Conservation (phyloP, 306 rosid species). For the Cicer bijugum region DNA sequence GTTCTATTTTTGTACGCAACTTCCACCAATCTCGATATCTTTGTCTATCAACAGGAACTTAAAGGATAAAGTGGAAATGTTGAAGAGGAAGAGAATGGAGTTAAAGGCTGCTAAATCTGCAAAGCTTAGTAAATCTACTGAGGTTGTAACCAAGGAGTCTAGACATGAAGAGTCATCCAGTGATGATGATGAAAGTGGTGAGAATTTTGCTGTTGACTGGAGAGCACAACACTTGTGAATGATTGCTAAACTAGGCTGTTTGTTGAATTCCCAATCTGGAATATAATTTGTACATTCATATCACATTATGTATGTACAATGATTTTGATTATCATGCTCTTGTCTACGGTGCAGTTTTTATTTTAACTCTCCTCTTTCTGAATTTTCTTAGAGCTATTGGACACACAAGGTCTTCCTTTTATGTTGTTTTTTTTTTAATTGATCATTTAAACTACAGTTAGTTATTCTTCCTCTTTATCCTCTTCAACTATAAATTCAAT, state of each 20-base stretch:
- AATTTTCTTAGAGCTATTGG: constrained; percentile 23
- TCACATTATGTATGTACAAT: constrained; percentile 33
- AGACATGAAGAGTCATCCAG: constrained; percentile 64
- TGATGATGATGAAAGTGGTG: constrained; percentile 75
- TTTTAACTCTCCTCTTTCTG: background rate
- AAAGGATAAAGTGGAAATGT: constrained; percentile 69
- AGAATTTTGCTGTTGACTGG: constrained; percentile 86
- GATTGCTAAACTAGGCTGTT: constrained; percentile 8
- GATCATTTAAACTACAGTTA: too few relatives aligned
- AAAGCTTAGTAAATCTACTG: constrained; percentile 54
- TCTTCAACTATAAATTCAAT: too few relatives aligned
- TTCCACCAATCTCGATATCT: background rate
- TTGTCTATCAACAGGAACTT: constrained; percentile 52
- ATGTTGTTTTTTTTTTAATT: too few relatives aligned
- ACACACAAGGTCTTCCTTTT: background rate
- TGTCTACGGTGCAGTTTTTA: background rate
- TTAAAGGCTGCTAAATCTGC: constrained; percentile 60
- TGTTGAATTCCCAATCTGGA: constrained; percentile 36
- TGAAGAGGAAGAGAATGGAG: constrained; percentile 77
- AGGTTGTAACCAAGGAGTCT: constrained; percentile 50
- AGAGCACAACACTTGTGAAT: constrained; percentile 86
- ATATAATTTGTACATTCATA: constrained; percentile 26
- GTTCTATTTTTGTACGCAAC: constrained; percentile 23
- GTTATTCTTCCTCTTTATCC: too few relatives aligned
- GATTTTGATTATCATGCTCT: constrained; percentile 12